Conservation (phyloP, 306 rosid genomes). For the Sphenostylis stenocarpa region DNA sequence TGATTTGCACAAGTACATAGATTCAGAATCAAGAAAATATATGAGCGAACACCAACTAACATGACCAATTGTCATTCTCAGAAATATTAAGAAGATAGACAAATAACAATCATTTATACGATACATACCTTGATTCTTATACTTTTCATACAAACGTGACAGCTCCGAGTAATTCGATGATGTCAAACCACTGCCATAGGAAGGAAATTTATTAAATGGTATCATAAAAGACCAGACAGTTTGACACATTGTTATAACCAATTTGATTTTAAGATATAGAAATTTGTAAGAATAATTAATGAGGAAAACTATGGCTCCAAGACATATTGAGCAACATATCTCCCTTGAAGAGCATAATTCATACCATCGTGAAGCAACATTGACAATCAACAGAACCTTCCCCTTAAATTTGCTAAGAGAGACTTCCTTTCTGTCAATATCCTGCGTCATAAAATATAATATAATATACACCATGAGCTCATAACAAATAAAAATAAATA, state of each 20-base stretch:
- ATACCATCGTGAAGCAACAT: conserved; percentile 98
- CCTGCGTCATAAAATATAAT: conserved; percentile 51
- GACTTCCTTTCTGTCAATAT: conserved; percentile 85
- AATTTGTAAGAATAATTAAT: not conserved
- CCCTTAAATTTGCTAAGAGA: conserved; percentile 83
- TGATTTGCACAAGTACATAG: conserved; percentile 5
- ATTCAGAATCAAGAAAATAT: conserved; percentile 30
- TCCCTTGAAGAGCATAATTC: conserved; percentile 28
- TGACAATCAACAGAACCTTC: conserved; percentile 89
- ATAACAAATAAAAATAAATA: not conserved
- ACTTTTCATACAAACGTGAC: conserved; percentile 80
- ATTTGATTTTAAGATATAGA: too few species aligned
- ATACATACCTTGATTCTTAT: conserved; percentile 74
- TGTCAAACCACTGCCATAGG: conserved; percentile 77
- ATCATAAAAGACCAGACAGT: conserved; percentile 25
- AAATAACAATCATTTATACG: conserved; percentile 18
- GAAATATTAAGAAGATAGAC: not conserved
- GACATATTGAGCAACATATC: not conserved
- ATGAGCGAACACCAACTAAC: not conserved
- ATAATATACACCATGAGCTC: not conserved
- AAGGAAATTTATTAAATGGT: conserved; percentile 27
- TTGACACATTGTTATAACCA: not conserved
- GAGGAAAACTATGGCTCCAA: not conserved
- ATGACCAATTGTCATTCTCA: conserved; percentile 2
- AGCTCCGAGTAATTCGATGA: conserved; percentile 89